These are phyloP conservation scores for Calonectria pseudoreteaudii DNA, from an alignment of 2,329 filamentous ascomycete species.

Conservation along the genomic window DNA sequence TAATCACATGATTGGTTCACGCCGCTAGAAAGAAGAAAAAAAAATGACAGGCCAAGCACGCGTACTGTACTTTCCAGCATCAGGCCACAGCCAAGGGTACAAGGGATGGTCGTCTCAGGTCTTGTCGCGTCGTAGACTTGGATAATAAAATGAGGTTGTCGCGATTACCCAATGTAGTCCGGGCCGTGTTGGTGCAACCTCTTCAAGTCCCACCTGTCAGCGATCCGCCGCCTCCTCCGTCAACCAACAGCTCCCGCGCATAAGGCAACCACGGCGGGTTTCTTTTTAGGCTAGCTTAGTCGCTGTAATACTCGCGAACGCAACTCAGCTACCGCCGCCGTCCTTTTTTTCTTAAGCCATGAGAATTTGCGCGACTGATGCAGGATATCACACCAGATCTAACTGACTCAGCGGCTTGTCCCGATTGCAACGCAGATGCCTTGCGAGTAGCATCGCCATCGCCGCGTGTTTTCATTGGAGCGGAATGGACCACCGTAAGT, in stretches of 20 bases:
- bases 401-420: neutral
- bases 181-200: neutral
- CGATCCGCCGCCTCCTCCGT: neutral
- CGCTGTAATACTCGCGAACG: neutral
- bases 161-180: neutral
- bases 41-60: slow-evolving; percentile 34
- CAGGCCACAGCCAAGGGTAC: slow-evolving; percentile 12
- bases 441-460: neutral
- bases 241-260: neutral
- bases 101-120: slow-evolving; percentile 9
- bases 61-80: slow-evolving; percentile 1
- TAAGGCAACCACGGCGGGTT: neutral
- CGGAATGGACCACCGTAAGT: neutral
- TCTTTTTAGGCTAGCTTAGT: neutral
- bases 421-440: slow-evolving; percentile 1
- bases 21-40: slow-evolving; percentile 29
- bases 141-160: neutral
- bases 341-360: neutral
- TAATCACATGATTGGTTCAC: slow-evolving; percentile 43
- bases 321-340: neutral
- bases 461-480: neutral
- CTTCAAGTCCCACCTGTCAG: slow-evolving; percentile 10
- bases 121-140: neutral
- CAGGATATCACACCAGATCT: neutral
- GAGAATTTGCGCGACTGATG: neutral